phyloP scores from a whole-genome alignment of 2,329 filamentous ascomycete species.

The Cladosporium sphaerospermum region DNA sequence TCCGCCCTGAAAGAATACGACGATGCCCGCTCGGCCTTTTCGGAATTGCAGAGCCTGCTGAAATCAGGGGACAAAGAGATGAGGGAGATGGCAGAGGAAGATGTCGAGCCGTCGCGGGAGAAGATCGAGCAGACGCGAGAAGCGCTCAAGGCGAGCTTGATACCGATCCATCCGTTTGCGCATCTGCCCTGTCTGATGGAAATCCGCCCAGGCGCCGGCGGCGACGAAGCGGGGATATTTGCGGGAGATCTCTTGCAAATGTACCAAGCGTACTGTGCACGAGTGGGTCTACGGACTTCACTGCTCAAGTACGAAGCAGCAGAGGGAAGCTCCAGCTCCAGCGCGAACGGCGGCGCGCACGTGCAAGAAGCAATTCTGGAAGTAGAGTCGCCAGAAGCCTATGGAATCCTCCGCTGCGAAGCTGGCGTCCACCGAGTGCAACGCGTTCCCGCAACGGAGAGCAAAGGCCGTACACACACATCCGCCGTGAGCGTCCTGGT shows the following conservation, averaged over 20 bases:
- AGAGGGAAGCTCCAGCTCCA: conserved; percentile 50
- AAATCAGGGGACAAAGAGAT: conserved; percentile 52
- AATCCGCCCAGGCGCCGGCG: conserved; percentile 85
- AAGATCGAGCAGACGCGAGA: conserved; percentile 58
- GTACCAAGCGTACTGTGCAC: conserved; percentile 75
- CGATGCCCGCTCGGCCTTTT: conserved; percentile 50
- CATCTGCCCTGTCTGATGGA: conserved; percentile 86
- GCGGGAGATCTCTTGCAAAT: conserved; percentile 81
- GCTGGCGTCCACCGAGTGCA: conserved; percentile 94
- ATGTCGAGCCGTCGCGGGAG: conserved; percentile 61
- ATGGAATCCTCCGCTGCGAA: conserved; percentile 75
- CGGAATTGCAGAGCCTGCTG: conserved; percentile 71
- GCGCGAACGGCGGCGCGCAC: conserved; percentile 56
- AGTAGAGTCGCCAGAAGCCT: conserved; percentile 68
- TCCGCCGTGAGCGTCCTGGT: conserved; percentile 90
- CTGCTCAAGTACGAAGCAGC: conserved; percentile 75
- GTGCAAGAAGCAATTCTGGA: conserved; percentile 86
- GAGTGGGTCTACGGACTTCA: conserved; percentile 58
- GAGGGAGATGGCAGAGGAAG: conserved; percentile 55
- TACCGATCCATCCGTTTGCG: conserved; percentile 84
- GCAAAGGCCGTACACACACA: conserved; percentile 85
- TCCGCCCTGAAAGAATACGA: conserved; percentile 53
- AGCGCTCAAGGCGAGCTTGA: conserved; percentile 67
- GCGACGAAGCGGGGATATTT: conserved; percentile 85
- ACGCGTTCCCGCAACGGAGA: conserved; percentile 85